Evolutionary conservation across 1,284 basidiomycete species (phyloP), one percentile per base, ranked within the genome.

Genomic region (Ganoderma leucocontextum): DNA sequence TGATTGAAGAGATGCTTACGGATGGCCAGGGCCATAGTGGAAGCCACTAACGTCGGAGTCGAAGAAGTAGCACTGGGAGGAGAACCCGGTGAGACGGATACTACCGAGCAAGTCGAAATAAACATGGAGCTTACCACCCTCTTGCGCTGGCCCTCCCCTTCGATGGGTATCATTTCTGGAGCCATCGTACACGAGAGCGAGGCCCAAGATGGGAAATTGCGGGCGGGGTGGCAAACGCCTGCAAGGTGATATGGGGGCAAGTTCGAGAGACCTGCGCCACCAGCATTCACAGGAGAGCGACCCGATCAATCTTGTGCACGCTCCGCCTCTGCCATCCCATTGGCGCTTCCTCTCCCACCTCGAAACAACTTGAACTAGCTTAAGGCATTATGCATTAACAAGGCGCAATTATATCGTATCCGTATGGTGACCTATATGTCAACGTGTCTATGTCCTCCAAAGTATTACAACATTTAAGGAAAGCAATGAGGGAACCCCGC

Each of bases 41-140:
- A 98, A 99, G 67, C 97, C 97, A 57, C 97, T 97, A 78, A 98
- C 96, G 80, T 99, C 98, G 22, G 96, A 98, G 82, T 99, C 98
- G 82, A 96, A 97, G 84, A 97, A 97, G 83, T 97, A 97, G 79
- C 95, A 97, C 95, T 97, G 17, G 35, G 19, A 42, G 17, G 61
- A 55, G 6, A 47, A 47, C 36, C 4, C 19, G 13, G 42, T 64
- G 58, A 61, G 63, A 61, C 47, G 52, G 13, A n/a, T 44, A 61
- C 59, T 44, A 61, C 59, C 55, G 72, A 66, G 62, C 66, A 60
- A 60, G 5, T 19, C 12, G 55, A 62, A 38, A 69, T 42, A 38
- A 25, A 60, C 25, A 39, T 12, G 8, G 22, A 49, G 22, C 55
- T 87, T 82, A 96, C 95, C 67, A 97, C 95, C 70, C 95, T 90